Percentiles rank a stretch among this genome's conserved stretches.
Conservation (phyloP, 2,329 filamentous ascomycete genomes). For the Penicillium sp. region DNA sequence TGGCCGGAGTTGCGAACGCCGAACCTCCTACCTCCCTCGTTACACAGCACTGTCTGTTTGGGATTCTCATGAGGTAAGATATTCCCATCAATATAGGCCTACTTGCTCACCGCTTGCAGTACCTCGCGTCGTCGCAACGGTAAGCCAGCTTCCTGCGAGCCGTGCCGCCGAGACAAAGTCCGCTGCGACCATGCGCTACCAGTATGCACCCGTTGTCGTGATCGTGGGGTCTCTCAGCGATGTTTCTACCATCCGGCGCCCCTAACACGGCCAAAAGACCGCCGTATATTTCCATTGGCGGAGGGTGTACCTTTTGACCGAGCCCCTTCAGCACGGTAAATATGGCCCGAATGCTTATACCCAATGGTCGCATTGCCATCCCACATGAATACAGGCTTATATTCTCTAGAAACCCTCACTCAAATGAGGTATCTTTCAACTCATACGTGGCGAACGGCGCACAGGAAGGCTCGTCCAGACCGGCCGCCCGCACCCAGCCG, state of each 20-base stretch:
- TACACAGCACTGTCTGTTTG: too few species aligned
- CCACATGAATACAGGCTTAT: neutral
- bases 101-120: constrained; percentile 1
- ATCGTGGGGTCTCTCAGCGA: constrained; percentile 18
- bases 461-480: constrained; percentile 5
- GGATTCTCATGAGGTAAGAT: constrained; percentile 1
- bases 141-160: constrained; percentile 35
- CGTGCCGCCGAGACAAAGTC: constrained; percentile 34
- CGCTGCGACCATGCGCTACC: constrained; percentile 33
- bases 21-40: neutral
- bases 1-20: constrained; percentile 17
- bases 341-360: neutral
- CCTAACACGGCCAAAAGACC: constrained; percentile 21
- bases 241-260: constrained; percentile 38
- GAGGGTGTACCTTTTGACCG: constrained; percentile 16
- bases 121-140: constrained; percentile 32
- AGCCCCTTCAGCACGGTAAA: constrained; percentile 6
- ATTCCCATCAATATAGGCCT: neutral
- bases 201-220: constrained; percentile 30
- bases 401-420: constrained; percentile 1
- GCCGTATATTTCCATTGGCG: constrained; percentile 10
- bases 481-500: constrained; percentile 12
- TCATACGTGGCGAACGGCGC: neutral
- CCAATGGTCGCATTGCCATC: neutral
- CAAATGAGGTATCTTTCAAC: constrained; percentile 2